Evolutionary conservation across 2,329 filamentous ascomycete genomes (phyloP), one percentile per base, ranked within the genome.

Genomic region (Domatiomyces catenatus): DNA sequence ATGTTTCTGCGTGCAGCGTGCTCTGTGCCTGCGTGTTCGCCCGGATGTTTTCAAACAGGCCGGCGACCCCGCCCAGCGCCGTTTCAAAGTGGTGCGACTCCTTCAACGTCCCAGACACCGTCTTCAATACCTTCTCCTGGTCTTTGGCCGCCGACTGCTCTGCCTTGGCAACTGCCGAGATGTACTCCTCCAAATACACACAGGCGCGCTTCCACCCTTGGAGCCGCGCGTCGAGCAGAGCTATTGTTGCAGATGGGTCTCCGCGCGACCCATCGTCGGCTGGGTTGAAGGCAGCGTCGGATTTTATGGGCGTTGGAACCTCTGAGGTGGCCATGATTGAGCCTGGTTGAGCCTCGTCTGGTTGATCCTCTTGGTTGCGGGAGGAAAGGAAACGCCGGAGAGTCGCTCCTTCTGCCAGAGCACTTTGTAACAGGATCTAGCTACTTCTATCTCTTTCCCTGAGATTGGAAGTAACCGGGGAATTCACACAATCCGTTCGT

Each of bases 161-260:
- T 52, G 86, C 75, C 74, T 90, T 95, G 67, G 94, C 88, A 2
- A 88, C 86, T 5, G 84, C 81, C 26, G 72, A 73, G 61, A 96
- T 75, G 66, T 95, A 98, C 48, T 94, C 87, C 68, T 96, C 88
- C 46, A 98, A 75, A 64, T 94, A 90, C 51, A 75, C 86, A 55
- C 88, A 86, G 54, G 89, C 86, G 66, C 96, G 90, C 67, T 95
- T 96, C 88, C 88, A 98, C 46, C 92, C 92, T 62, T 86, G 84
- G 54, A 98, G 75, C 57, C 92, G 81, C 72, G 96, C 87, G 50
- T 83, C 75, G 56, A 98, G 82, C 47, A 96, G 76, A 42, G 77
- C 81, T n/a, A 83, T 80, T 19, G 84, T 85, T 82, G 86, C 77
- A 56, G 69, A 73, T 48, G 78, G 76, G 55, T 81, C 78, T 28